phyloP scores from a whole-genome alignment of 2,329 filamentous ascomycete species.

The Endothia cerciana region DNA sequence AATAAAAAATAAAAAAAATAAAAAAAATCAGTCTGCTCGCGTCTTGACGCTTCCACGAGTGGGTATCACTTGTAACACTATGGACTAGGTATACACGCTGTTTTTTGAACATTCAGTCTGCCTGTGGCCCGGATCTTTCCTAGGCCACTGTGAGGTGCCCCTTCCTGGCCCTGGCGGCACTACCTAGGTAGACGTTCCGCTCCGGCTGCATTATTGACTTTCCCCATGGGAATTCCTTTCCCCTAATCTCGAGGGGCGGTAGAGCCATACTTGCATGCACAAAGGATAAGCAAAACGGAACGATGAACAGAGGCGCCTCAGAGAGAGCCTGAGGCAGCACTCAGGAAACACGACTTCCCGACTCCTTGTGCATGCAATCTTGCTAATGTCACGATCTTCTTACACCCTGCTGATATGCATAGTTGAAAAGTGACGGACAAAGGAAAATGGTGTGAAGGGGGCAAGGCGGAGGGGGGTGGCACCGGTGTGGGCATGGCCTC shows the following conservation, averaged over 20 bases:
- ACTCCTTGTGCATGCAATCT: constrained; percentile 6
- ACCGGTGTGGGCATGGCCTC: background rate
- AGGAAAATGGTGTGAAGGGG: no score
- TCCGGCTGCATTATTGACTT: no score
- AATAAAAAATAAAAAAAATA: no score
- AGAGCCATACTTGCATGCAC: no score
- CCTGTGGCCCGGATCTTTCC: background rate
- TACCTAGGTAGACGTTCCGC: no score
- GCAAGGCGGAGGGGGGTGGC: background rate
- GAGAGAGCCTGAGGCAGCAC: background rate
- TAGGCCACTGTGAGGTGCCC: background rate
- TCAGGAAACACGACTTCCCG: background rate
- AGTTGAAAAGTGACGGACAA: constrained; percentile 13
- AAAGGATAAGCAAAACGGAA: no score
- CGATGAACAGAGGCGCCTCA: no score
- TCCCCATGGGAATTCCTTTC: no score
- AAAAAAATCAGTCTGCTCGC: background rate
- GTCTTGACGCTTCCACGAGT: background rate
- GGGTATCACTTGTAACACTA: constrained; percentile 11
- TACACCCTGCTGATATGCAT: constrained; percentile 16
- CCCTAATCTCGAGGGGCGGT: no score
- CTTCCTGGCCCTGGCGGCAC: background rate
- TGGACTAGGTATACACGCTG: background rate
- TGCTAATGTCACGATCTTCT: background rate
- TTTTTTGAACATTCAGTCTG: background rate